Percentiles rank a stretch among this genome's conserved stretches.
phyloP scores from a whole-genome alignment of 441 rosid species.

The Gossypium schwendimanii region DNA sequence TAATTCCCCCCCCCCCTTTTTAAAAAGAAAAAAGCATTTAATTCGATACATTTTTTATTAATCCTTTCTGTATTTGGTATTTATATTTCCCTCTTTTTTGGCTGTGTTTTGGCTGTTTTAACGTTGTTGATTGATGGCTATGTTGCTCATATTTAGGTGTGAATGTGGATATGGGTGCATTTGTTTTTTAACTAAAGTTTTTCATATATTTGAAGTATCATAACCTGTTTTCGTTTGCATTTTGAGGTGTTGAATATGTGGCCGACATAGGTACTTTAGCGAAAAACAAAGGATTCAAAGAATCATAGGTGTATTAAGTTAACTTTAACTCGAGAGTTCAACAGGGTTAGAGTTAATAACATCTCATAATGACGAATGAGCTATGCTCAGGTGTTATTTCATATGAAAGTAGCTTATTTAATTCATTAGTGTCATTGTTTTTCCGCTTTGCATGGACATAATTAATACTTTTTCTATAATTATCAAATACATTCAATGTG shows the following conservation, averaged over 20 bases:
- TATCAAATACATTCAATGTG: background rate
- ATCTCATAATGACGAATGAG: background rate
- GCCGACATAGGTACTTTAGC: background rate
- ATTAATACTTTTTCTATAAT: background rate
- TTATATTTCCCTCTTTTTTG: background rate
- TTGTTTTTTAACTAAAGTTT: background rate
- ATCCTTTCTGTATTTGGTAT: background rate
- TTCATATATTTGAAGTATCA: background rate
- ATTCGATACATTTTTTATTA: background rate
- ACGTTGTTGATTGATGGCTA: background rate
- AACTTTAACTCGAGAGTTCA: background rate
- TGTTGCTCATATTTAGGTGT: background rate
- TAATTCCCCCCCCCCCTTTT: too few species aligned
- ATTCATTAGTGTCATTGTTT: background rate
- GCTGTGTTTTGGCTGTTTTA: background rate
- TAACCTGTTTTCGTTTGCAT: background rate
- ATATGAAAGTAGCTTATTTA: background rate
- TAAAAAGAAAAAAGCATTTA: too few species aligned
- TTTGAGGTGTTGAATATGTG: background rate
- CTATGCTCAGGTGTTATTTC: background rate
- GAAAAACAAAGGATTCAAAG: background rate
- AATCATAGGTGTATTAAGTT: background rate
- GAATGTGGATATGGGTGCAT: background rate
- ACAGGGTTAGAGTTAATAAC: background rate
- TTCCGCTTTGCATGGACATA: background rate